These are phyloP conservation scores for Skeletonema costatum DNA, from an alignment of 108 stramenopile genomes.

Conservation along the genomic window DNA sequence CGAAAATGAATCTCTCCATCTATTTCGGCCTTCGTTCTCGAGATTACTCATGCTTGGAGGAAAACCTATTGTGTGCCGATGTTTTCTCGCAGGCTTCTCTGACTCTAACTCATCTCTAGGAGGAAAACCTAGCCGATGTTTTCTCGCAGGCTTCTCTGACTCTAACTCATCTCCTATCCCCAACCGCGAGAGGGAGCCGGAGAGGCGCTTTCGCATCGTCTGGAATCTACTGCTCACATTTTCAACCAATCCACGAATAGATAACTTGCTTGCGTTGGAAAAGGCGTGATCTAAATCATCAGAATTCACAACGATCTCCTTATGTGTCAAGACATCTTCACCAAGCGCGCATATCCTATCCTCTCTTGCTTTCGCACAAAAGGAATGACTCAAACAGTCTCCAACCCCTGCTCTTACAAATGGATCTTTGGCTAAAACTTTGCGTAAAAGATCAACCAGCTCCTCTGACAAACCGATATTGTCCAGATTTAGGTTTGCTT, in stretches of 20 bases:
- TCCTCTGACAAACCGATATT: conserved; percentile 52
- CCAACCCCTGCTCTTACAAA: conserved; percentile 76
- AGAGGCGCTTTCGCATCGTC: not conserved
- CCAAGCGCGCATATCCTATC: conserved; percentile 44
- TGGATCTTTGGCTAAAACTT: conserved; percentile 72
- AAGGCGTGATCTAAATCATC: not conserved
- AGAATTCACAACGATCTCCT: not conserved
- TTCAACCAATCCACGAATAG: not conserved
- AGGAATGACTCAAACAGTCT: conserved; percentile 81
- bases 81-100: not conserved
- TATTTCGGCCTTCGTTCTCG: not conserved
- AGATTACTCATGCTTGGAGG: not conserved
- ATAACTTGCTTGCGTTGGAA: not conserved
- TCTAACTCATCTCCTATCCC: not conserved
- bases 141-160: not conserved
- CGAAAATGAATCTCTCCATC: not conserved
- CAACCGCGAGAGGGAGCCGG: not conserved
- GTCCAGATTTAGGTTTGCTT: conserved; percentile 54
- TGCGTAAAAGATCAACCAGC: conserved; percentile 63
- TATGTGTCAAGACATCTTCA: not conserved
- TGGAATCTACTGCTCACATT: not conserved
- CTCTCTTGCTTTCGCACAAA: conserved; percentile 59
- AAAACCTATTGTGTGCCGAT: not conserved
- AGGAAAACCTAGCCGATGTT: not conserved
- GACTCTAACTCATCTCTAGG: not conserved